Evolutionary conservation across 805 yeast genomes (phyloP), one percentile per base, ranked within the genome.

Genomic region (Saccharomycopsis malanga): DNA sequence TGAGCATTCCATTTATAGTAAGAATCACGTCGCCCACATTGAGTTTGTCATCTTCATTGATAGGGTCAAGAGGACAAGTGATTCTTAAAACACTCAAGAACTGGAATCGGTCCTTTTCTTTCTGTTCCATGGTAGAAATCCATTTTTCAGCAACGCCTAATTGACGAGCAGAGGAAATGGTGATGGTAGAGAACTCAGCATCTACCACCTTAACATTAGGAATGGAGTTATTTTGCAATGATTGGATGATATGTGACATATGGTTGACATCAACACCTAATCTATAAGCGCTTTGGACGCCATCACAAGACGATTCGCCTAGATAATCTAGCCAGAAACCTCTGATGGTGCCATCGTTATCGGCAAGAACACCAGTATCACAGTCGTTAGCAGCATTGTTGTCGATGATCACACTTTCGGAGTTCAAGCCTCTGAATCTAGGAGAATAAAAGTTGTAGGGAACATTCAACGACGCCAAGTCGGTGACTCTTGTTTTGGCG

Each of bases 101-200:
- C 59, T 87, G 89, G 38, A 82, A 71, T 57, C 85, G 79, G 57
- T 83, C 87, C 22, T 69, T 67, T 44, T 77, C 73, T 27, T 71
- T 73, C 22, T 73, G 69, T 61, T 86, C 95, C 59, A 86, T 73
- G 52, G 70, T 71, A 30, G 69, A 58, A 51, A 89, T 83, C 94
- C 95, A 87, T 37, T 77, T 77, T 56, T 85, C 91, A 0, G 93
- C 77, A 20, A 88, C 95, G n/a, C 95, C 95, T 58, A 86, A 73
- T 39, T 85, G 76, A 63, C 96, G 77, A 2, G 94, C 95, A 58
- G 78, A 82, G 22, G 79, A 73, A 21, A 87, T 69, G 2, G 86
- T 74, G 29, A 83, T 68, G 0, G 88, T 71, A 14, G 75, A 73
- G 56, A 87, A 79, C 57, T 87, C 96, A 32, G 86, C 82, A 58